Evolutionary conservation across 139 green algal genomes (phyloP).

Genomic region (Closterium sp.): DNA sequence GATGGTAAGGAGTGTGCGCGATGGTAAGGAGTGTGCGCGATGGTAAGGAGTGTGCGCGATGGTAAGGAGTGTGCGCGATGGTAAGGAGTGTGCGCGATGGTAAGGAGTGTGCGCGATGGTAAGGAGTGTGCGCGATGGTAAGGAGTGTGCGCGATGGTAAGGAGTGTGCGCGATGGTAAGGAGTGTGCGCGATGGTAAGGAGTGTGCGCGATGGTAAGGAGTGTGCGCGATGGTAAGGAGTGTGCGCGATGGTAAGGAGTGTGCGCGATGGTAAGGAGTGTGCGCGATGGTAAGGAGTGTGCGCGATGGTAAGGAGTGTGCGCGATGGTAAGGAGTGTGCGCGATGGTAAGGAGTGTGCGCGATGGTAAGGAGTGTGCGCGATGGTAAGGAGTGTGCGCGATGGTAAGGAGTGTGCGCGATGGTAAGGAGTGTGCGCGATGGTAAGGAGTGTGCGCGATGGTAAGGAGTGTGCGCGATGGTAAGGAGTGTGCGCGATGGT

Average conservation of each 20-base stretch:
- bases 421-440: background rate
- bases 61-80: too few species aligned
- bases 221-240: too few species aligned
- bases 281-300: too few species aligned
- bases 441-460: background rate
- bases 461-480: background rate
- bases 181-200: background rate
- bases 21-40: too few species aligned
- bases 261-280: too few species aligned
- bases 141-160: background rate
- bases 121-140: background rate
- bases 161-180: background rate
- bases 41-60: too few species aligned
- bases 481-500: too few species aligned
- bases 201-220: background rate
- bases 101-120: background rate
- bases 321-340: too few species aligned
- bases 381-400: background rate
- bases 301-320: too few species aligned
- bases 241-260: too few species aligned
- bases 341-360: background rate
- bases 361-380: background rate
- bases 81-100: background rate
- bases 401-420: background rate
- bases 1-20: too few species aligned